Evolutionary conservation across 2,329 filamentous ascomycete genomes (phyloP).

Genomic region (Nigrospora osmanthi): DNA sequence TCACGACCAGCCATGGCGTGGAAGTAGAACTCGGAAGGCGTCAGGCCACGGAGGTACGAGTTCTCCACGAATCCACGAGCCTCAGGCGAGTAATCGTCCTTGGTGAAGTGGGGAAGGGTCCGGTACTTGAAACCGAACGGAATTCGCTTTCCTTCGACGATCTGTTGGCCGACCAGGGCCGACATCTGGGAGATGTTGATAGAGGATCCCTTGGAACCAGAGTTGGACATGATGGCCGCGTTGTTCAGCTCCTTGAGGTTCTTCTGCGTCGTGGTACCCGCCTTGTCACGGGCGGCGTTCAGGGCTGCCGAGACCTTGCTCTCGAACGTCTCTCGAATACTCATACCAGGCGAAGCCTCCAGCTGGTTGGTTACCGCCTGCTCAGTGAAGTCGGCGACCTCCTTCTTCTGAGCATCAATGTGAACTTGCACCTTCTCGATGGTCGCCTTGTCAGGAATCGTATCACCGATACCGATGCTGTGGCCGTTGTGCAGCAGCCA

Average conservation of each 20-base stretch:
- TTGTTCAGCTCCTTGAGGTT: slow-evolving; percentile 95
- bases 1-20: slow-evolving; percentile 99
- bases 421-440: slow-evolving; percentile 78
- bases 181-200: slow-evolving; percentile 99
- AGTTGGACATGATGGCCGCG: slow-evolving; percentile 90
- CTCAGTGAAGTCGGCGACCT: slow-evolving; percentile 68
- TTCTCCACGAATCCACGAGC: slow-evolving; percentile 98
- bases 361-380: slow-evolving; percentile 79
- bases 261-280: slow-evolving; percentile 85
- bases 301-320: slow-evolving; percentile 91
- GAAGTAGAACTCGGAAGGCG: slow-evolving; percentile 97
- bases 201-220: slow-evolving; percentile 95
- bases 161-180: slow-evolving; percentile 93
- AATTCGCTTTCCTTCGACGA: slow-evolving; percentile 97
- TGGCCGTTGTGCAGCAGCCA: slow-evolving; percentile 96
- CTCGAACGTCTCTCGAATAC: slow-evolving; percentile 95
- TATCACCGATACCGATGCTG: slow-evolving; percentile 97
- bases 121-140: slow-evolving; percentile 99
- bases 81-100: slow-evolving; percentile 97
- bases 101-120: slow-evolving; percentile 94
- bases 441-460: slow-evolving; percentile 80
- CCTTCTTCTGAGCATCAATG: slow-evolving; percentile 72
- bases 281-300: slow-evolving; percentile 93
- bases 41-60: slow-evolving; percentile 92
- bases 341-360: slow-evolving; percentile 96